These are phyloP conservation scores for Misopates orontium DNA, from an alignment of 257 asterid genomes.

Conservation along the genomic window DNA sequence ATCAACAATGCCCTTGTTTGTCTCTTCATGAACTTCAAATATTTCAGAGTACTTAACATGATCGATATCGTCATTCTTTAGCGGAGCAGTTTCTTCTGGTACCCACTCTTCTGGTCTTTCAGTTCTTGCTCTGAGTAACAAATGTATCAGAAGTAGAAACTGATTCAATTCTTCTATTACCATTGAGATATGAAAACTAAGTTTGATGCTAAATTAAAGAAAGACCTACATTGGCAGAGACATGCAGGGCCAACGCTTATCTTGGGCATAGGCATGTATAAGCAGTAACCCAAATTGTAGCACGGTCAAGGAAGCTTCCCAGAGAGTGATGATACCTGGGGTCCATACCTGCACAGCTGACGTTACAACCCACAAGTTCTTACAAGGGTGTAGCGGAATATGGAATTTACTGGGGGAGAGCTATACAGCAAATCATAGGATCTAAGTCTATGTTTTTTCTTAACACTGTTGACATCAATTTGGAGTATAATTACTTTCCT, in stretches of 20 bases:
- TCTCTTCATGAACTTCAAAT: constrained; percentile 40
- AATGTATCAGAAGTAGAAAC: constrained; percentile 15
- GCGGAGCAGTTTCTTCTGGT: constrained; percentile 54
- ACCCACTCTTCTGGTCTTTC: constrained; percentile 98
- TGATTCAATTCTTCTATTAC: constrained; percentile 5
- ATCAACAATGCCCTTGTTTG: constrained; percentile 41
- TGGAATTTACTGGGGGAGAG: background rate
- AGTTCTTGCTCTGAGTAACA: constrained; percentile 52
- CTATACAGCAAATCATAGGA: background rate
- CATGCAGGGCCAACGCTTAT: constrained; percentile 89
- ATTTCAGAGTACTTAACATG: constrained; percentile 38
- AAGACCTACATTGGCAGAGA: constrained; percentile 85
- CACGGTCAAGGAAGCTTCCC: constrained; percentile 88
- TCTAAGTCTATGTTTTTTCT: too few species aligned
- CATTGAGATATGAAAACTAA: background rate
- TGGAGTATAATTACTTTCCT: too few species aligned
- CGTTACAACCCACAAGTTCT: background rate
- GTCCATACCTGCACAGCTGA: constrained; percentile 73
- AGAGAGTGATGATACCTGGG: constrained; percentile 74
- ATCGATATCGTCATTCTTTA: constrained; percentile 26
- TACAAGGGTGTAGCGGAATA: background rate
- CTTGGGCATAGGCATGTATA: constrained; percentile 92
- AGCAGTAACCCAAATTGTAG: constrained; percentile 82
- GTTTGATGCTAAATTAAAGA: constrained; percentile 14
- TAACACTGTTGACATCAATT: too few species aligned